Base-by-base conservation (phyloP, 2,329 filamentous ascomycete genomes). In the Blastomyces emzantsi region DNA sequence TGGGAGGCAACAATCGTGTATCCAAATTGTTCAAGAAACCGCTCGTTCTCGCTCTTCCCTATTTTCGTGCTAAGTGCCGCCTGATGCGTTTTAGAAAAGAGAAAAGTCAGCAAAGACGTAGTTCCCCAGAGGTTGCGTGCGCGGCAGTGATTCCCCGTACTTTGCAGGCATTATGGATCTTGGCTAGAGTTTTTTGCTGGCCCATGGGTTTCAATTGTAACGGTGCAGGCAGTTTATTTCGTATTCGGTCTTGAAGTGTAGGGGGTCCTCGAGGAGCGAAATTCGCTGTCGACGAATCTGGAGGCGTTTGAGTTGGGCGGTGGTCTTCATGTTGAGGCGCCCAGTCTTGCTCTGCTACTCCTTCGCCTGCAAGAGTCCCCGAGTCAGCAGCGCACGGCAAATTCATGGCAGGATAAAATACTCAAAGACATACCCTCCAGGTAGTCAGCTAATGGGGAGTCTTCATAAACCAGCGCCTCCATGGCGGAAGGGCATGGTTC, bases 1-100 rank as follows among this genome's bases (percentile, higher is more conserved):
- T 96, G 92, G 28, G 92, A 97, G 60, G 92, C 92, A 71, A 97
- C 89, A 67, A 97, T 90, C 28, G 90, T 89, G 77, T 97, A 97
- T 67, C 92, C 89, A 72, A 97, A 97, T 72, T 92, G 89, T 76
- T 97, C 92, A 64, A 96, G 82, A 71, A 97, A 96, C 68, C 87
- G 87, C 69, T 88, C 83, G 73, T 92, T 95, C 70, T 96, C 92
- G 69, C 85, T 86, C 67, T 87, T 83, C 63, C 90, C 87, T 66
- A 96, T 68, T 39, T 62, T 66, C n/a, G 66, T 65, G 33, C 64
- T 89, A 64, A 92, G 83, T 11, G 84, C 88, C 70, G 82, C 83
- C 87, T 90, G 71, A 47, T 68, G 56, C 58, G 25, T 51, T 51
- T 41, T 57, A 54, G 39, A 25, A 25, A 54, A 25, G 56, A 67